Evolutionary conservation across 2,329 filamentous ascomycete species (phyloP).

Genomic region (Pseudogymnoascus sp.): DNA sequence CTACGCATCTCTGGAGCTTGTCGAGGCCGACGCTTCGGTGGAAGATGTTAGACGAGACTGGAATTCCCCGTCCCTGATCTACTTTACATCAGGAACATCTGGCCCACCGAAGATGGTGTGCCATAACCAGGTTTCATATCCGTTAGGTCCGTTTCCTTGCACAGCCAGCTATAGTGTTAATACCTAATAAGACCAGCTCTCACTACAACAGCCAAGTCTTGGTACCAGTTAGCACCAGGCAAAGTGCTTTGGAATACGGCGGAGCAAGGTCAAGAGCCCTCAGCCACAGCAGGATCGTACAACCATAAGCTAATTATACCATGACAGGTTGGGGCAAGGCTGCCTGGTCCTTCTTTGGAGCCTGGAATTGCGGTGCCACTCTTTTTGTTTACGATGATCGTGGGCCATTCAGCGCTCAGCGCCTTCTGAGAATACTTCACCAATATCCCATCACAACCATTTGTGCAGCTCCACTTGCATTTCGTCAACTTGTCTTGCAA

Average conservation of each 20-base stretch:
- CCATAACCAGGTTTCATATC: constrained; percentile 34
- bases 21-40: constrained; percentile 21
- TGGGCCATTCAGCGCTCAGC: constrained; percentile 26
- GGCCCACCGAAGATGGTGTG: constrained; percentile 35
- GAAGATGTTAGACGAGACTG: constrained; percentile 15
- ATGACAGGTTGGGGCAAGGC: constrained; percentile 33
- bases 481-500: constrained; percentile 32
- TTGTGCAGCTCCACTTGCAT: constrained; percentile 34
- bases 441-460: constrained; percentile 33
- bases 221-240: constrained; percentile 29
- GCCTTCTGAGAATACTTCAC: constrained; percentile 28
- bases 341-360: constrained; percentile 32
- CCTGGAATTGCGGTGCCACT: constrained; percentile 34
- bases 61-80: constrained; percentile 27
- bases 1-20: constrained; percentile 16
- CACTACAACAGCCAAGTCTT: constrained; percentile 32
- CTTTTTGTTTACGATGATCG: constrained; percentile 34
- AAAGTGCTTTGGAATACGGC: constrained; percentile 33
- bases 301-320: background rate
- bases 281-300: background rate
- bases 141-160: constrained; percentile 22
- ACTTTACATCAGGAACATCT: constrained; percentile 35
- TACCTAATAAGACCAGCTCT: constrained; percentile 20
- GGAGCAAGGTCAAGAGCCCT: constrained; percentile 27
- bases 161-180: background rate